phyloP scores from a whole-genome alignment of 2,329 filamentous ascomycete genomes.

The Hymenoscyphus fraxineus region DNA sequence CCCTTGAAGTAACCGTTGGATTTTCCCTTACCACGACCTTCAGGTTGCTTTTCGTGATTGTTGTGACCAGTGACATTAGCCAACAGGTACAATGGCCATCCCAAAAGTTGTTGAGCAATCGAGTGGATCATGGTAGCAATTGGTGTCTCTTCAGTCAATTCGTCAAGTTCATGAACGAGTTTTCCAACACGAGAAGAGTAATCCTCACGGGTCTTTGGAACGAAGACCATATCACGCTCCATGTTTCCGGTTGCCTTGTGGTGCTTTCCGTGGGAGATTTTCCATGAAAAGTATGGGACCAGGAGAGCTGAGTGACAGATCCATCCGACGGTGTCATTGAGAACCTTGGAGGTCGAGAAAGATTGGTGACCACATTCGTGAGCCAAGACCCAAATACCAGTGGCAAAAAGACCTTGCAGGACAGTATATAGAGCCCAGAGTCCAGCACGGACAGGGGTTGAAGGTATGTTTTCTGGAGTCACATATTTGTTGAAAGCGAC shows the following conservation, averaged over 20 bases:
- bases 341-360: constrained; percentile 84
- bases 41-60: constrained; percentile 82
- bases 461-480: constrained; percentile 78
- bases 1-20: constrained; percentile 72
- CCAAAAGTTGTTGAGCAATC: constrained; percentile 79
- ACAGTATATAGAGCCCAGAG: constrained; percentile 65
- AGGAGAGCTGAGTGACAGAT: constrained; percentile 82
- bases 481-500: constrained; percentile 85
- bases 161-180: constrained; percentile 74
- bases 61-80: constrained; percentile 96
- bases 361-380: constrained; percentile 98
- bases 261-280: constrained; percentile 98
- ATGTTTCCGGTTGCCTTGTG: constrained; percentile 98
- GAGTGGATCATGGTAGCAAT: constrained; percentile 73
- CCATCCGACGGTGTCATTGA: constrained; percentile 94
- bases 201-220: constrained; percentile 84
- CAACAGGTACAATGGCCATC: constrained; percentile 89
- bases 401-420: constrained; percentile 87
- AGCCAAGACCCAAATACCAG: constrained; percentile 91
- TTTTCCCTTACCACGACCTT: constrained; percentile 93
- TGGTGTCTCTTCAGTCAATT: constrained; percentile 93
- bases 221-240: constrained; percentile 97
- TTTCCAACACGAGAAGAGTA: constrained; percentile 73
- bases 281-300: constrained; percentile 99
- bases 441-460: constrained; percentile 58